Conservation (phyloP, 1,284 basidiomycete genomes). For the Trametes versicolor region DNA sequence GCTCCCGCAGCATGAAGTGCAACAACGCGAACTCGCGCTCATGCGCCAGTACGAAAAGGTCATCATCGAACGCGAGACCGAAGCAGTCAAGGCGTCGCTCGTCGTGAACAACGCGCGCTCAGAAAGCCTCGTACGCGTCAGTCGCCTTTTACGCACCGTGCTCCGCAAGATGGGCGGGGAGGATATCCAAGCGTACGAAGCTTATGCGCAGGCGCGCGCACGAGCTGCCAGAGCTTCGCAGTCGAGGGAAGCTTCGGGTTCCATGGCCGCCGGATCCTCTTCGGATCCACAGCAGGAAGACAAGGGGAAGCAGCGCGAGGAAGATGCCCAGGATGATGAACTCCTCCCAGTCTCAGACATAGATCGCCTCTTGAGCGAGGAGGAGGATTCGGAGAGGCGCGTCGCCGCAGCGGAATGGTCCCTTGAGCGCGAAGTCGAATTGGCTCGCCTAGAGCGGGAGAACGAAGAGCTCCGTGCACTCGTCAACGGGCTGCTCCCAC, state of each 20-base stretch:
- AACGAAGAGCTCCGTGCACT: constrained; percentile 83
- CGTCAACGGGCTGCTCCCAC: constrained; percentile 51
- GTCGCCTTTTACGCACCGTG: constrained; percentile 77
- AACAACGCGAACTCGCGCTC: constrained; percentile 91
- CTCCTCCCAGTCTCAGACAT: neutral
- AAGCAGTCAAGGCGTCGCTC: constrained; percentile 71
- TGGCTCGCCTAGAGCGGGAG: constrained; percentile 85
- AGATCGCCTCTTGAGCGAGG: constrained; percentile 28
- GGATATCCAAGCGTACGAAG: constrained; percentile 48
- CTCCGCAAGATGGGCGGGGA: constrained; percentile 83
- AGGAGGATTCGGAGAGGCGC: constrained; percentile 40
- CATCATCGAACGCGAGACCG: constrained; percentile 81
- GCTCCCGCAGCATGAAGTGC: constrained; percentile 82
- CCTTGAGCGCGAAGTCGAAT: constrained; percentile 88
- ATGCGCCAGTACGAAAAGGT: constrained; percentile 93
- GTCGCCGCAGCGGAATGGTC: constrained; percentile 70
- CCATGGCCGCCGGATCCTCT: constrained; percentile 15
- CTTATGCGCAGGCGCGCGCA: constrained; percentile 27
- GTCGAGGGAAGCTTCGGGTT: constrained; percentile 16
- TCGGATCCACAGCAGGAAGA: constrained; percentile 30
- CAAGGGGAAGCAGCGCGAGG: constrained; percentile 35
- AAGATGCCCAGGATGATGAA: constrained; percentile 14
- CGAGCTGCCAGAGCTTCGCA: constrained; percentile 10
- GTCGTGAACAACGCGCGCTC: constrained; percentile 72
- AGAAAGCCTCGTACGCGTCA: constrained; percentile 77